Base-by-base conservation (phyloP, 1,284 basidiomycete genomes). In the Rhodotorula glutinis region DNA sequence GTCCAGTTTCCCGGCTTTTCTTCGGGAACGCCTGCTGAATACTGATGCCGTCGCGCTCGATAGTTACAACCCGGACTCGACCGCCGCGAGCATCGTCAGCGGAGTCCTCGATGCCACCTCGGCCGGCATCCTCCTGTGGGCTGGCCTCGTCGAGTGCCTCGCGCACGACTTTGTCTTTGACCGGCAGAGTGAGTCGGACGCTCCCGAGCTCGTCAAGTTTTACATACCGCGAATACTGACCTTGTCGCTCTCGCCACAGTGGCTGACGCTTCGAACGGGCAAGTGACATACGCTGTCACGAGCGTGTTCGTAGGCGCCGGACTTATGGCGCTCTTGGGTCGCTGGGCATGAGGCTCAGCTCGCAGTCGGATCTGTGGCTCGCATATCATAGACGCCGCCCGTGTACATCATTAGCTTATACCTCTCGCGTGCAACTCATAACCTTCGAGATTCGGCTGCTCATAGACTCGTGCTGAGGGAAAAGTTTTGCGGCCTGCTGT, bases 91-190 rank as follows among this genome's bases (percentile, higher is more conserved):
- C 59, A 88, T 93, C 70, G 88, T 92, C 69, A 87, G 86, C 64
- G 94, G 94, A 29, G 80, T 90, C 1, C 83, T 97, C 74, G 92
- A 97, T 77, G 84, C 92, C 16, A 79, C 91, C 54, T 92, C 90
- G 64, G 85, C 91, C 0, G 94, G 94, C 5, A 92, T 98, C 75
- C 79, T 98, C 62, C 55, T 69, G 47, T 27, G 23, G 59, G 53
- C 51, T 17, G 40, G 68, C 11, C 57, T 49, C 29, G 51, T 72
- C 49, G 51, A 90, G 86, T 83, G 95, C 1, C 83, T 97, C 57
- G 92, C 91, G 0, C 92, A 95, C 77, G 92, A 95, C 76, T 93
- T 97, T 79, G 78, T 96, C 57, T 91, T 95, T 79, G 92, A 86
- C 81, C 85, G 86, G 65, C 84, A 88, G 62, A 92, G 58, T 63